These are phyloP conservation scores for Zygoascus sp. DNA, from an alignment of 1,139 yeast genomes.

Conservation along the genomic window DNA sequence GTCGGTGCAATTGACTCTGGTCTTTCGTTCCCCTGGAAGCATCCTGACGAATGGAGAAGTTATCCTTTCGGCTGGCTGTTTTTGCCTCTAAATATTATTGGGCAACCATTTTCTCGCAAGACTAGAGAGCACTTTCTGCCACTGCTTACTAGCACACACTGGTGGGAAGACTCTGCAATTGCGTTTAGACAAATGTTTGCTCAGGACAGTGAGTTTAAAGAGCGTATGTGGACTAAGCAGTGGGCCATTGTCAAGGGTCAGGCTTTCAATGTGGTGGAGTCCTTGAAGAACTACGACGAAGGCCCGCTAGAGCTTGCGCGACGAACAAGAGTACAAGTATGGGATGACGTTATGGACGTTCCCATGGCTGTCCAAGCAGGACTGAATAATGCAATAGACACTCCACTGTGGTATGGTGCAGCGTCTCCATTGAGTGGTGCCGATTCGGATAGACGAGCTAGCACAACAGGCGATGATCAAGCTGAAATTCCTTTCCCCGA, in stretches of 20 bases:
- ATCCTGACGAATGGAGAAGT: conserved; percentile 78
- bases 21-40: conserved; percentile 75
- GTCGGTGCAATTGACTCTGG: conserved; percentile 79
- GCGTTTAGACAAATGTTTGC: conserved; percentile 48
- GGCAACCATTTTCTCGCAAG: conserved; percentile 58
- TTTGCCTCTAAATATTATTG: conserved; percentile 58
- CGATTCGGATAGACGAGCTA: background rate
- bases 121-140: conserved; percentile 59
- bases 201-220: conserved; percentile 58
- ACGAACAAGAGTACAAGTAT: conserved; percentile 51
- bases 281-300: conserved; percentile 51
- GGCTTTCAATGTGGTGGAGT: conserved; percentile 70
- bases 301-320: conserved; percentile 68
- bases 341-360: conserved; percentile 60
- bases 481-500: background rate
- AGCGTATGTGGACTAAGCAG: conserved; percentile 64
- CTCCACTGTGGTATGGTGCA: conserved; percentile 20
- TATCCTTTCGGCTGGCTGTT: conserved; percentile 80
- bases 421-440: conserved; percentile 11
- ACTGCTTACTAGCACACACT: conserved; percentile 52
- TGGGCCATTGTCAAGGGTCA: conserved; percentile 73
- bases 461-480: background rate
- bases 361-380: conserved; percentile 43
- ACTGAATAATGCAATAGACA: conserved; percentile 24
- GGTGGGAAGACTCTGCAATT: conserved; percentile 66